These are phyloP conservation scores for Sarocladium brachiariae DNA, from an alignment of 2,329 filamentous ascomycete genomes.

Conservation along the genomic window DNA sequence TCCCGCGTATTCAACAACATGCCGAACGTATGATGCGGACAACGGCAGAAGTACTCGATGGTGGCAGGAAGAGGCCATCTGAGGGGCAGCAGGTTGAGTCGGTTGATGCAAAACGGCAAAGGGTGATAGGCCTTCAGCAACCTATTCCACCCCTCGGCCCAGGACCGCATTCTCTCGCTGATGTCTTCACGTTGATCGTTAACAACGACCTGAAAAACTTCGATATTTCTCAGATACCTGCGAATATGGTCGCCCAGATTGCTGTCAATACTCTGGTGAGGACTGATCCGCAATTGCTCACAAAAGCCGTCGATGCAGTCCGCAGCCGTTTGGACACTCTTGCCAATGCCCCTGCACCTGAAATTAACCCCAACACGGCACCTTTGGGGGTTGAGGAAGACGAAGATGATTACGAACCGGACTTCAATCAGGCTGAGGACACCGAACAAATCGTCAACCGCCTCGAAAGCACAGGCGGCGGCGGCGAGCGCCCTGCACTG, in stretches of 20 bases:
- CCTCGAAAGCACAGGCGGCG: constrained; percentile 41
- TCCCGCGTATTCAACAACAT: constrained; percentile 76
- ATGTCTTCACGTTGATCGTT: constrained; percentile 76
- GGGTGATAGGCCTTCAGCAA: constrained; percentile 41
- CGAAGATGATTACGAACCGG: constrained; percentile 82
- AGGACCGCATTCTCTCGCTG: constrained; percentile 70
- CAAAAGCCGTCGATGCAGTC: constrained; percentile 63
- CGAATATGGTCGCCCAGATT: constrained; percentile 71
- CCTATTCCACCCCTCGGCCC: constrained; percentile 65
- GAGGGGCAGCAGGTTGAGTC: constrained; percentile 65
- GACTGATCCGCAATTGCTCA: constrained; percentile 61
- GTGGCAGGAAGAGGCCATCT: constrained; percentile 70
- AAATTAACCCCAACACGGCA: constrained; percentile 50
- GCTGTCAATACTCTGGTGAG: constrained; percentile 70
- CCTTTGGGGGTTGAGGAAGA: constrained; percentile 67
- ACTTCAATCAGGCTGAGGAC: constrained; percentile 71
- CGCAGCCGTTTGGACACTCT: constrained; percentile 42
- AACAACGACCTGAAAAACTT: constrained; percentile 71
- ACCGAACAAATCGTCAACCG: constrained; percentile 73
- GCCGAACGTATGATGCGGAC: constrained; percentile 75
- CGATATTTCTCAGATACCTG: constrained; percentile 72
- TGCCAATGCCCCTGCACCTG: constrained; percentile 36
- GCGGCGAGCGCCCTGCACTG: constrained; percentile 28
- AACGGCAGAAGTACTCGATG: constrained; percentile 72
- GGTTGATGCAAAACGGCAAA: constrained; percentile 77